These are phyloP conservation scores for Pseudogymnoascus sp. DNA, from an alignment of 2,329 filamentous ascomycete genomes.

Conservation along the genomic window DNA sequence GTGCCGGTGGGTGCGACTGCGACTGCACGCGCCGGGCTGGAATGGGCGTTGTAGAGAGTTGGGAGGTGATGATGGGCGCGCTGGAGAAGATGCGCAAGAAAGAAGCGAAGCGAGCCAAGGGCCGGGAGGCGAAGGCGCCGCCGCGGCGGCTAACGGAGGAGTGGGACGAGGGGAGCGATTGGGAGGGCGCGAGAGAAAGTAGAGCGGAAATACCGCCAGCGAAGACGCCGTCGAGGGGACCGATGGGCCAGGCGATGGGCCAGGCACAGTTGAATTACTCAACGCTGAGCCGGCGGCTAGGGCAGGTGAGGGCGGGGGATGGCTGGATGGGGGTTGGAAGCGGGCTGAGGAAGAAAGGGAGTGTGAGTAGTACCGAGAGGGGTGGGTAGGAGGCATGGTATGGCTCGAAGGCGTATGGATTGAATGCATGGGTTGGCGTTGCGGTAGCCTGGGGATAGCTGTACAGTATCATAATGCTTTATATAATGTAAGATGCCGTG, in stretches of 20 bases:
- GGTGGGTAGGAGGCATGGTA: neutral
- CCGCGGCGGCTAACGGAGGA: conserved; percentile 15
- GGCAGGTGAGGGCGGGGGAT: conserved; percentile 22
- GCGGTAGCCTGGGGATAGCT: neutral
- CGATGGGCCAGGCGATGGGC: conserved; percentile 16
- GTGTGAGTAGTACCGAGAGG: conserved; percentile 6
- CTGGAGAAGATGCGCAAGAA: conserved; percentile 22
- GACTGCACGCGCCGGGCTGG: conserved; percentile 49
- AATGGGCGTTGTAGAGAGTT: conserved; percentile 50
- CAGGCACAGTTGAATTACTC: conserved; percentile 20
- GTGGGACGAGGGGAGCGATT: conserved; percentile 18
- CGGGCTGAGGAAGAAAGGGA: conserved; percentile 24
- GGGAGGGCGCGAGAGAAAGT: conserved; percentile 20
- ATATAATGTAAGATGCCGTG: neutral
- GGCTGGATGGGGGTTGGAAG: conserved; percentile 22
- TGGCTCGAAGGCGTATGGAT: neutral
- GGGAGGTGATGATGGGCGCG: conserved; percentile 44
- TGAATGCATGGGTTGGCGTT: neutral
- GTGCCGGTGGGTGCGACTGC: conserved; percentile 58
- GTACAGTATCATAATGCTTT: neutral
- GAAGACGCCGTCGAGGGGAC: conserved; percentile 18
- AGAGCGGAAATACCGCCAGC: conserved; percentile 13
- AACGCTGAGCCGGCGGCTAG: conserved; percentile 22
- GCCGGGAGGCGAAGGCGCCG: conserved; percentile 11
- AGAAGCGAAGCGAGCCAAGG: neutral